A percentile compares a stretch with the other conserved stretches of the same genome.
phyloP scores from a whole-genome alignment of 495 filamentous ascomycete genomes.

The Lophiostoma macrostomum region DNA sequence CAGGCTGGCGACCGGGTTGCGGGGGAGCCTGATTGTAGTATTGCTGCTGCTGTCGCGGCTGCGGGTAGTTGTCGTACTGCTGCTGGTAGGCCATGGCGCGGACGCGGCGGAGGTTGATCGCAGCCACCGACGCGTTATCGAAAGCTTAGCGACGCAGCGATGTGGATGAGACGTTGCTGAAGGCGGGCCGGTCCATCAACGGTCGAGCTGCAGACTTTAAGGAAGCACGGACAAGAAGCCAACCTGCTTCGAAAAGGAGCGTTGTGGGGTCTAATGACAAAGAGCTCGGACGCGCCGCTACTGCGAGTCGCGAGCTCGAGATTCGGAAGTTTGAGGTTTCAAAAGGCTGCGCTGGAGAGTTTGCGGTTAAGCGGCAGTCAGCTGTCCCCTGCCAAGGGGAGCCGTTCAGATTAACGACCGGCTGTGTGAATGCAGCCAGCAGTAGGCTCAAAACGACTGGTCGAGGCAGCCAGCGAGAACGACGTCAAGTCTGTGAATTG shows the following conservation, averaged over 20 bases:
- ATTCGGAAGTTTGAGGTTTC: background rate
- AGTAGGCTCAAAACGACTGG: too few species aligned
- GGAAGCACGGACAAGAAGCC: background rate
- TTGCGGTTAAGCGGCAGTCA: conserved; percentile 5
- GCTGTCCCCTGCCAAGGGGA: conserved; percentile 5
- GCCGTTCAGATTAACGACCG: conserved; percentile 4
- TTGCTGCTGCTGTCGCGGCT: conserved; percentile 48
- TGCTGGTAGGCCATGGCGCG: conserved; percentile 36
- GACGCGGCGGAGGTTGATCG: conserved; percentile 1
- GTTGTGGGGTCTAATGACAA: background rate
- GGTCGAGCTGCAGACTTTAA: background rate
- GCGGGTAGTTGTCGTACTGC: conserved; percentile 28
- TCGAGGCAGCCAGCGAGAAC: too few species aligned
- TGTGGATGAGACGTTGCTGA: background rate
- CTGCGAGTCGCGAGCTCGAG: background rate
- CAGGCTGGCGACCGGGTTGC: conserved; percentile 33
- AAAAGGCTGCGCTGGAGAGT: too few species aligned
- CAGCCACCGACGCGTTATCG: conserved; percentile 6
- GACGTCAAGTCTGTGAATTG: too few species aligned
- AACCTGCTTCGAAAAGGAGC: background rate
- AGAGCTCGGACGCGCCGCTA: background rate
- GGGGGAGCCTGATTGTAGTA: conserved; percentile 43
- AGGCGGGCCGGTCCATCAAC: conserved; percentile 8
- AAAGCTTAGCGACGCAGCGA: conserved; percentile 8
- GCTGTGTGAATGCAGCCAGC: conserved; percentile 9